phyloP scores from a whole-genome alignment of 345 rosid genomes.

The Diplotaxis tenuifolia region DNA sequence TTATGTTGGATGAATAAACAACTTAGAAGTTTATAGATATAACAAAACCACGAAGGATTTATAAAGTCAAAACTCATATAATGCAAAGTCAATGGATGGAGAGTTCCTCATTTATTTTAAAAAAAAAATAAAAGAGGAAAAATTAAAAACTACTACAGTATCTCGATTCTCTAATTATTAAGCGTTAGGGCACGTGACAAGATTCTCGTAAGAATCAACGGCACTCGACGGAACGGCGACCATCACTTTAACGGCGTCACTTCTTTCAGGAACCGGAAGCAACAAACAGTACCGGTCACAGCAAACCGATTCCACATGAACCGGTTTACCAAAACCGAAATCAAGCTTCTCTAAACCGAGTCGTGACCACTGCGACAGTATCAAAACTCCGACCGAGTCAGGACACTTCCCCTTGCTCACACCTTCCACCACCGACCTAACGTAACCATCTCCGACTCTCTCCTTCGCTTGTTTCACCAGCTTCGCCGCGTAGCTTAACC shows the following conservation, averaged over 20 bases:
- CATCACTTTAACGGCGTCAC: slow-evolving; percentile 66
- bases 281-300: slow-evolving; percentile 73
- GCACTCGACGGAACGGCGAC: slow-evolving; percentile 71
- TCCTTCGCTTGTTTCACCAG: slow-evolving; percentile 69
- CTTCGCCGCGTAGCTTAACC: slow-evolving; percentile 52
- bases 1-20: not conserved
- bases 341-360: slow-evolving; percentile 76
- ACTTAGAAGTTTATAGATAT: not conserved
- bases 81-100: slow-evolving; percentile 39
- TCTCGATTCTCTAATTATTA: not conserved
- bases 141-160: slow-evolving; percentile 19
- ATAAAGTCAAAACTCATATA: slow-evolving; percentile 35
- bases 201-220: slow-evolving; percentile 52
- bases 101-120: not conserved
- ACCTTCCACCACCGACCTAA: slow-evolving; percentile 52
- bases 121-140: not conserved
- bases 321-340: slow-evolving; percentile 73
- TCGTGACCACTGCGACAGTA: slow-evolving; percentile 85
- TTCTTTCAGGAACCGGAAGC: slow-evolving; percentile 53
- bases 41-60: not conserved
- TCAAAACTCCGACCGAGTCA: slow-evolving; percentile 69
- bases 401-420: slow-evolving; percentile 56
- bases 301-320: slow-evolving; percentile 65
- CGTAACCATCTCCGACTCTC: slow-evolving; percentile 52
- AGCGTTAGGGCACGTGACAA: slow-evolving; percentile 43